Percentiles rank a stretch among this genome's conserved stretches.
Evolutionary conservation across 2,329 filamentous ascomycete species (phyloP).

Genomic region (Fusarium algeriense): DNA sequence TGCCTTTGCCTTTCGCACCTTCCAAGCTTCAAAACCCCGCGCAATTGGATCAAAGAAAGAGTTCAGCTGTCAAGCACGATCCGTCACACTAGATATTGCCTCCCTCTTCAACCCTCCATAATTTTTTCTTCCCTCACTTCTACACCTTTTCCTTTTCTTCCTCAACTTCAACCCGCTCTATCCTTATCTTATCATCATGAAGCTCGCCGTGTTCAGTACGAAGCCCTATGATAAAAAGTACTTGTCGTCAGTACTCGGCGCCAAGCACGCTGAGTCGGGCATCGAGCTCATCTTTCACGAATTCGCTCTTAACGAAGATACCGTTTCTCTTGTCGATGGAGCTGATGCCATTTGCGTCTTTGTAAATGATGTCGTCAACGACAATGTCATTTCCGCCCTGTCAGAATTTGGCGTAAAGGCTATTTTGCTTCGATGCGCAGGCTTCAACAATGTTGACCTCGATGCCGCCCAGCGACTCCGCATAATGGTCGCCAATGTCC

Average conservation of each 20-base stretch:
- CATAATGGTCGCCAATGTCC: conserved; percentile 74
- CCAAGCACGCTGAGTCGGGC: conserved; percentile 49
- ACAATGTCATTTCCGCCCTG: conserved; percentile 64
- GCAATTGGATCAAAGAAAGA: conserved; percentile 20
- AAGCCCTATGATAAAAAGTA: conserved; percentile 73
- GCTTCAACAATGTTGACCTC: conserved; percentile 76
- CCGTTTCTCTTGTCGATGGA: conserved; percentile 64
- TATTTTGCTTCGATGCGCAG: conserved; percentile 75
- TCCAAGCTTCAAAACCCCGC: conserved; percentile 40
- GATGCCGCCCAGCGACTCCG: conserved; percentile 64
- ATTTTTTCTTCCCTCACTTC: neutral
- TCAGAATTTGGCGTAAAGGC: conserved; percentile 64
- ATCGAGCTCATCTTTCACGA: conserved; percentile 69
- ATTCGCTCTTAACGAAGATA: conserved; percentile 67
- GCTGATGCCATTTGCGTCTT: conserved; percentile 74
- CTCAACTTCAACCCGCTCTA: neutral
- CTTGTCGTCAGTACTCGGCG: conserved; percentile 59
- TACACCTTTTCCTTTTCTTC: neutral
- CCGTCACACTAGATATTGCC: conserved; percentile 3
- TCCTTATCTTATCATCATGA: conserved; percentile 55
- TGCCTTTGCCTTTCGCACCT: conserved; percentile 1
- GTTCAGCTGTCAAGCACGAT: neutral
- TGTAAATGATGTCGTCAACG: conserved; percentile 72
- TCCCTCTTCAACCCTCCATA: neutral
- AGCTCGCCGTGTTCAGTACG: conserved; percentile 73